These are phyloP conservation scores for Termitomyces bulborhizus DNA, from an alignment of 768 basidiomycete genomes.

Conservation along the genomic window DNA sequence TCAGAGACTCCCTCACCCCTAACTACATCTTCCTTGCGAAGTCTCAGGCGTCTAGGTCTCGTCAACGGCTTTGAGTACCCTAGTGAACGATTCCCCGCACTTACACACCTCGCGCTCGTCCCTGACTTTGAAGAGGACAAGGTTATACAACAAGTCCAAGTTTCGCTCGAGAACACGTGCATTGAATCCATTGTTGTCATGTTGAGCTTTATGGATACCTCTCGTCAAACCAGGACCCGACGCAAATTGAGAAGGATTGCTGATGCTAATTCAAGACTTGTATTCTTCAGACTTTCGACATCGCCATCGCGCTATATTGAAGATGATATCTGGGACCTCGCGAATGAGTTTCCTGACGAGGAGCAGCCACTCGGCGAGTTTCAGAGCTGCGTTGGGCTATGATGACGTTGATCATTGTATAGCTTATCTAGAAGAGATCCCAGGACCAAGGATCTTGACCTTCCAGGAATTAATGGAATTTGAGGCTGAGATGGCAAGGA, in stretches of 20 bases:
- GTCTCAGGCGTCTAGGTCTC: conserved; percentile 7
- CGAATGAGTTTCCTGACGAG: conserved; percentile 14
- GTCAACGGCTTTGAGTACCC: conserved; percentile 7
- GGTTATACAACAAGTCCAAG: neutral
- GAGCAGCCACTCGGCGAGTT: conserved; percentile 10
- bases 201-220: conserved; percentile 3
- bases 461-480: conserved; percentile 9
- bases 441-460: conserved; percentile 8
- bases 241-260: conserved; percentile 5
- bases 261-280: conserved; percentile 11
- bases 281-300: conserved; percentile 13
- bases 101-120: conserved; percentile 10
- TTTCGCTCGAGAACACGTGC: conserved; percentile 3
- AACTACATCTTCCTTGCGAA: conserved; percentile 2
- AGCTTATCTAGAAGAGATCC: conserved; percentile 8
- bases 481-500: neutral
- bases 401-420: neutral
- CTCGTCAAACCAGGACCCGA: neutral
- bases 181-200: conserved; percentile 13
- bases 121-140: conserved; percentile 7
- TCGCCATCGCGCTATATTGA: conserved; percentile 12
- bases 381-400: neutral
- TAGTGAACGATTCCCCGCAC: conserved; percentile 7
- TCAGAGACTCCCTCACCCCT: neutral
- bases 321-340: conserved; percentile 17